Conservation (phyloP, 495 filamentous ascomycete genomes). For the Achaetomiella virescens region DNA sequence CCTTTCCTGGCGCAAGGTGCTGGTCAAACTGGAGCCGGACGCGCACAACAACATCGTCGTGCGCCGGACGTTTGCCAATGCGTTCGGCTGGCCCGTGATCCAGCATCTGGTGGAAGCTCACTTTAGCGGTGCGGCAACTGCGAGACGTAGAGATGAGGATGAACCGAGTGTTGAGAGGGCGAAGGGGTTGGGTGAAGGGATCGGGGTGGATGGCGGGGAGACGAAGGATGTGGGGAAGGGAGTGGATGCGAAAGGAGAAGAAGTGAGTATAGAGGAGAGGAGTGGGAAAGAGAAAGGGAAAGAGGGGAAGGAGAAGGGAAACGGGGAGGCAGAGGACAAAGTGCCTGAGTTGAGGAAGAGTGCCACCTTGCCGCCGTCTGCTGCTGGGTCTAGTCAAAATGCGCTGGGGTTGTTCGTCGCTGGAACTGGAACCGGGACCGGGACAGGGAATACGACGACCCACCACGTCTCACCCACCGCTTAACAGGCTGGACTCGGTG, state of each 20-base stretch:
- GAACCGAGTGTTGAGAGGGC: conserved; percentile 39
- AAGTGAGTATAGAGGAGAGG: background rate
- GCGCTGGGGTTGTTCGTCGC: background rate
- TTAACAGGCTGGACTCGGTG: conserved; percentile 35
- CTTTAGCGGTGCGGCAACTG: conserved; percentile 63
- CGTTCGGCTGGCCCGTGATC: conserved; percentile 94
- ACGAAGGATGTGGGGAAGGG: conserved; percentile 22
- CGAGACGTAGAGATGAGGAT: conserved; percentile 52
- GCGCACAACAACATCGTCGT: conserved; percentile 98
- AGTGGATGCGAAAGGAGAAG: conserved; percentile 3
- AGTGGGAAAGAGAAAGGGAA: conserved; percentile 2
- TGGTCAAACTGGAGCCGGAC: conserved; percentile 91
- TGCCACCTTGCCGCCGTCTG: background rate
- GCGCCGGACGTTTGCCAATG: conserved; percentile 90
- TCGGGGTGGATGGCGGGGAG: conserved; percentile 37
- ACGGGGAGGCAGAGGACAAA: background rate
- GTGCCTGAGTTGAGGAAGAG: conserved; percentile 3
- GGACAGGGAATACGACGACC: background rate
- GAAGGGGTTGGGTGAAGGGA: conserved; percentile 28
- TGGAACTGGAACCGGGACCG: background rate
- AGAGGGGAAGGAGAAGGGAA: background rate
- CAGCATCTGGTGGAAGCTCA: conserved; percentile 92
- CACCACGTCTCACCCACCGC: conserved; percentile 23
- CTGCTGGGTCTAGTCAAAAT: background rate
- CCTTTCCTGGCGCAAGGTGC: conserved; percentile 90